Evolutionary conservation across 331 rosid species (phyloP), one percentile per base, ranked within the genome.

Genomic region (Dryas integrifolia): DNA sequence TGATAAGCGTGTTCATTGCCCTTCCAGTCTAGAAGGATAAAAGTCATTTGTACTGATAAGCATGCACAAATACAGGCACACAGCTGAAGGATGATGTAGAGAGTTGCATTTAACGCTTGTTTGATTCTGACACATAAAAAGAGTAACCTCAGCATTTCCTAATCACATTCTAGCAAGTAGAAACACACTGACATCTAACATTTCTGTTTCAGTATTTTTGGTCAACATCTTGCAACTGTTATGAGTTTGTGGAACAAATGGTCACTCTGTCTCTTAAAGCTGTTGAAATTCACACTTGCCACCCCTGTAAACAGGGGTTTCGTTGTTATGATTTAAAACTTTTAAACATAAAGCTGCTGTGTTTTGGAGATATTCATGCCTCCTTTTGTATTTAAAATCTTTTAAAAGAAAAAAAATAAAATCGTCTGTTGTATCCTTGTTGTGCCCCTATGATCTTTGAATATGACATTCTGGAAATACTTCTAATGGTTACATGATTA

Each of bases 191-290:
- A 35, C 45, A 45, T 58, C 67, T 18, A 58, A 41, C 7, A 40
- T 69, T 18, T 52, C 47, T 58, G 67, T 71, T 58, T 58, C 65
- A 56, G 9, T 70, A n/a, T 56, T 21, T 56, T 3, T 65, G 0
- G 30, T 70, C 18, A 26, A 44, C 65, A 56, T 70, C 52, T 70
- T 70, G 53, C 74, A 56, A 24, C 65, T 41, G 53, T 13, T 21
- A 55, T n/a, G 58, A 44, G 53, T 57, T 58, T 57, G 16, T 57
- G 75, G 75, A 70, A 58, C 44, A 15, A 71, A 58, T 15, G 46
- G 53, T 44, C 50, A 58, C 66, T 45, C 30, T 12, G 3, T 45
- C 16, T 45, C 3, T 13, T 43, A 2, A 12, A 26, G 35, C 67
- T n/a, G 26, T 58, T 71, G 13, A 49, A 56, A 21, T 43, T 70